Evolutionary conservation across 805 yeast species (phyloP), one percentile per base, ranked within the genome.

Genomic region (Zygoascus bituminiphila): DNA sequence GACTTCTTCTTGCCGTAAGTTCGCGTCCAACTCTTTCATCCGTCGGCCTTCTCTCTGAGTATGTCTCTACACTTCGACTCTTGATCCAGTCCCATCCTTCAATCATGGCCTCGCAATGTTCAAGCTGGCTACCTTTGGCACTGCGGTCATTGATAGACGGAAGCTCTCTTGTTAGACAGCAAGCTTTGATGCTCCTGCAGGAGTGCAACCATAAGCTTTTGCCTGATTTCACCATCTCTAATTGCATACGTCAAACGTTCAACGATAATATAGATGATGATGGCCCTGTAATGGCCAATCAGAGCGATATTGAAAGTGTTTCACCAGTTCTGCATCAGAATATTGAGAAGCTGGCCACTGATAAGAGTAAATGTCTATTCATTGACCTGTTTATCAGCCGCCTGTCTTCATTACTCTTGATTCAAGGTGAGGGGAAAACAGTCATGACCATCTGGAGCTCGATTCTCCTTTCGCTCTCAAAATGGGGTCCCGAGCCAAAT

Each of bases 361-460:
- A 24, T n/a, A 39, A 25, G 15, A 42, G 12, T 14, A 31, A 19
- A 14, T 15, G 35, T 15, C 31, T n/a, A 10, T 33, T 21, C 22
- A 21, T 51, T 33, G 49, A 49, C n/a, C 21, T 44, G 15, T 44
- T 49, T 15, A 31, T 43, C 29, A 14, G 26, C 9, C 42, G 43
- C n/a, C 15, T 52, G 20, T 23, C 45, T 2, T 19, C 33, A 5
- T 33, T 37, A 5, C 44, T 53, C 14, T 10, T 22, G 1, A 22
- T 42, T 14, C 42, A 44, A 23, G 49, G 49, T n/a, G 51, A 47
- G 15, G 54, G 54, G 8, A 36, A 29, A 10, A 29, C 29, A 19
- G 52, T 53, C 4, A 51, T 55, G 54, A n/a, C 42, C 10, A 46
- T 45, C 33, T 55, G 58, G 58, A 42, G 42, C 25, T 20, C 48